Evolutionary conservation across 257 asterid genomes (phyloP), one percentile per base, ranked within the genome.

Genomic region (Rauvolfia tetraphylla): DNA sequence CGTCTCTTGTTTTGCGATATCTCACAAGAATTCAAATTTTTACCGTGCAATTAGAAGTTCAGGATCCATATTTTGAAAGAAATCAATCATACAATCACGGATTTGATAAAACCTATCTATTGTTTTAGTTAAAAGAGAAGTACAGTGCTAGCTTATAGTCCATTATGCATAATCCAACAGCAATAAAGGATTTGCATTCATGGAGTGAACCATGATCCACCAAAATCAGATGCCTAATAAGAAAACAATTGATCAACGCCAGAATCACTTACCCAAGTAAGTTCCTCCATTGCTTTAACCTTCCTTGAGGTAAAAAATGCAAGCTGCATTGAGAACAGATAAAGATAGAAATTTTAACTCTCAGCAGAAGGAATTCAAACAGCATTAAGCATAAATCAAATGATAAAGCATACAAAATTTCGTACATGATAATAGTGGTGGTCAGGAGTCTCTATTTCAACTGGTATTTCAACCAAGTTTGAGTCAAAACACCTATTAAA

Each of bases 351-450:
- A 20, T 20, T 17, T 51, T 74, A 68, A 58, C 42, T 36, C 68
- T 68, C 39, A 36, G 23, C 2, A 5, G 56, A 77, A 80, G 67
- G 69, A 61, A 77, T 59, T 41, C 62, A 57, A 36, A 78, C 72
- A 46, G 54, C 84, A 78, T 41, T 69, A 33, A 46, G 59, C 48
- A 67, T 71, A 34, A 57, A 79, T 74, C 72, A 33, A 34, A 65
- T 58, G 78, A 54, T 54, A 76, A 75, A 81, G 56, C 77, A 69
- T 59, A 78, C 65, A 79, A 49, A 68, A 77, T 48, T 68, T 53
- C 90, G 75, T 87, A 95, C 99, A 79, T 87, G 98, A 79, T 91
- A 93, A 80, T 95, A 94, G 85, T 87, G 96, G 89, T 82, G 97
- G 84, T 90, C 92, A 3, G 98, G 92, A 66, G 87, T 88, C 86